These are phyloP conservation scores for Coemansia sp. DNA, from an alignment of 192 early-diverging fungal species.

Conservation along the genomic window DNA sequence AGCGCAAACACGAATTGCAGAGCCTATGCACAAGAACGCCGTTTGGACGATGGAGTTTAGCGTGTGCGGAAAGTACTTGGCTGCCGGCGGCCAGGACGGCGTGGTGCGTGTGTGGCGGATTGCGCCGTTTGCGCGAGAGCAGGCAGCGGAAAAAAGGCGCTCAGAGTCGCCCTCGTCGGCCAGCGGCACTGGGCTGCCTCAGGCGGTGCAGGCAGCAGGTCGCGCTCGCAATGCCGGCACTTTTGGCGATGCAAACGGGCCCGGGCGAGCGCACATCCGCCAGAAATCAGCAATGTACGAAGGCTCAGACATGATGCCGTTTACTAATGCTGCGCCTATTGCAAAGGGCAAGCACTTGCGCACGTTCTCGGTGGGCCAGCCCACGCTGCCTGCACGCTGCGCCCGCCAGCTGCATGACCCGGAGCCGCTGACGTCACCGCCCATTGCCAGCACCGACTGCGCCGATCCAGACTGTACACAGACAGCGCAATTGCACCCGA, in stretches of 20 bases:
- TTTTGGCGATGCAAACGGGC: no score
- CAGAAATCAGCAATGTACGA: constrained; percentile 11
- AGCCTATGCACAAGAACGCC: constrained; percentile 27
- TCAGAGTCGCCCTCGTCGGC: constrained; percentile 9
- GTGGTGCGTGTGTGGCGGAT: constrained; percentile 69
- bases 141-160: constrained; percentile 30
- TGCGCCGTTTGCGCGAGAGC: constrained; percentile 40
- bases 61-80: constrained; percentile 74
- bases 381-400: background rate
- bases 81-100: constrained; percentile 76
- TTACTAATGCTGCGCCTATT: constrained; percentile 47
- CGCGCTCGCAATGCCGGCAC: no score
- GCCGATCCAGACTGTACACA: background rate
- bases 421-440: background rate
- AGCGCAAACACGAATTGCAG: background rate
- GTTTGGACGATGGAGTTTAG: constrained; percentile 81
- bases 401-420: background rate
- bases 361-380: constrained; percentile 29
- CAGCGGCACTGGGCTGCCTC: background rate
- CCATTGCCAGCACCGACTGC: background rate
- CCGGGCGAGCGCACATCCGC: constrained; percentile 10
- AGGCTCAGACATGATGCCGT: constrained; percentile 17
- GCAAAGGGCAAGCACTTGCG: constrained; percentile 27
- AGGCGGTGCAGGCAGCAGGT: background rate
- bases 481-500: constrained; percentile 31